These are phyloP conservation scores for Pseudonitzschia multiseries DNA, from an alignment of 108 stramenopile genomes.

Conservation along the genomic window DNA sequence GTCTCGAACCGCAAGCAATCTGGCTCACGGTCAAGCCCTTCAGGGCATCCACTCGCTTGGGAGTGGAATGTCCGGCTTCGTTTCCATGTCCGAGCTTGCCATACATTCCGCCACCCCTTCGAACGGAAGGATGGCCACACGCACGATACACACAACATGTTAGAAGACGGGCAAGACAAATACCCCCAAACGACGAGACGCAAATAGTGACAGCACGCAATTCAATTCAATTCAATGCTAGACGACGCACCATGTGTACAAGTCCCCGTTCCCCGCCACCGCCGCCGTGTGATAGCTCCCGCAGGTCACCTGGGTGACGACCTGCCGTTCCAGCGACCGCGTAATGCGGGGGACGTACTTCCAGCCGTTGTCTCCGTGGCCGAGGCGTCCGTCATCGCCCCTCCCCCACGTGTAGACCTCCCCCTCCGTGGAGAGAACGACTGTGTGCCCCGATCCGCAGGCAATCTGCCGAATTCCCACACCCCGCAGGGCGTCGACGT, in stretches of 20 bases:
- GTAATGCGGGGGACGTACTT: conserved; percentile 92
- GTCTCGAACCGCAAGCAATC: conserved; percentile 92
- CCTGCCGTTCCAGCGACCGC: conserved; percentile 75
- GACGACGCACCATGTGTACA: conserved; percentile 68
- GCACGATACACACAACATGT: no score
- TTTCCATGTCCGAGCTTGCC: conserved; percentile 95
- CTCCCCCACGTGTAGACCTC: conserved; percentile 91
- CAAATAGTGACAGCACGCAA: not conserved
- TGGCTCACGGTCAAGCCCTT: conserved; percentile 75
- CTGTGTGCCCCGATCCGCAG: conserved; percentile 93
- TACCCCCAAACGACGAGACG: no score
- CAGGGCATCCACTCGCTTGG: conserved; percentile 84
- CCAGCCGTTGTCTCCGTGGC: conserved; percentile 96
- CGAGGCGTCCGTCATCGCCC: conserved; percentile 73
- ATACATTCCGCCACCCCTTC: conserved; percentile 97
- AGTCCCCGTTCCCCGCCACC: conserved; percentile 86
- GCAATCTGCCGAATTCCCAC: conserved; percentile 91
- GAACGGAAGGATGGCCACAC: no score
- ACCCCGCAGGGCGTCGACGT: conserved; percentile 88
- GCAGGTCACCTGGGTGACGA: conserved; percentile 88
- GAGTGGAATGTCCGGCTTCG: conserved; percentile 90
- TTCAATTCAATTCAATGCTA: no score
- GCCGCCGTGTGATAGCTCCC: conserved; percentile 94
- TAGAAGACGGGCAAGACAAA: no score
- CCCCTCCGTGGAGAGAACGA: conserved; percentile 90